These are phyloP conservation scores for Rhodotorula taiwanensis DNA, from an alignment of 768 basidiomycete species.

Conservation along the genomic window DNA sequence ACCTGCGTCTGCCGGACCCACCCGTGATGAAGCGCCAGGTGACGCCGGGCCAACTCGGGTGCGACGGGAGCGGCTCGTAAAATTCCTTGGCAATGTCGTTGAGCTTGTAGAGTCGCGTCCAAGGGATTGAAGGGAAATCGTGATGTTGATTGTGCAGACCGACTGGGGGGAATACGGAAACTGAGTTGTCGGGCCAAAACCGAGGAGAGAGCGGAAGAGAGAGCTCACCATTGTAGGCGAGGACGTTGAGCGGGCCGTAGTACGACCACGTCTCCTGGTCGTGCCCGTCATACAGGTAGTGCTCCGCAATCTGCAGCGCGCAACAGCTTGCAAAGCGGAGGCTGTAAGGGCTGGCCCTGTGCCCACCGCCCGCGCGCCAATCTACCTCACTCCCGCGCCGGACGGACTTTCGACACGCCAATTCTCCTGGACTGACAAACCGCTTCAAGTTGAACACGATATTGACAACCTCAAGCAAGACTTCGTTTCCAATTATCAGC, in stretches of 20 bases:
- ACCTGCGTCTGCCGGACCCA: too few species aligned
- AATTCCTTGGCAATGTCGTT: constrained; percentile 80
- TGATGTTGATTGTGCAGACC: constrained; percentile 99
- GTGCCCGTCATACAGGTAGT: constrained; percentile 81
- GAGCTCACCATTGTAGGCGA: constrained; percentile 81
- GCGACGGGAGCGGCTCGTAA: constrained; percentile 78
- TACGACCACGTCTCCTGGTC: constrained; percentile 95
- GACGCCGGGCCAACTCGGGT: constrained; percentile 91
- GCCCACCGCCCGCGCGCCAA: too few species aligned
- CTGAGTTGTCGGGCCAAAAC: constrained; percentile 3
- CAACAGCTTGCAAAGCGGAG: too few species aligned
- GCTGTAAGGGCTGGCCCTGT: too few species aligned
- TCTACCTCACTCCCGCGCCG: too few species aligned
- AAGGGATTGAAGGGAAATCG: constrained; percentile 92
- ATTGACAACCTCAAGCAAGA: too few species aligned
- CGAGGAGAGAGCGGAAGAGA: background rate
- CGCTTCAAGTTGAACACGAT: too few species aligned
- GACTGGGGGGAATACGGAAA: constrained; percentile 43
- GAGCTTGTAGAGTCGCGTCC: constrained; percentile 84
- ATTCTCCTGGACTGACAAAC: too few species aligned
- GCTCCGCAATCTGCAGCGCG: constrained; percentile 67
- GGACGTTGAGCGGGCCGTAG: constrained; percentile 79
- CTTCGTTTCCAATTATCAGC: too few species aligned
- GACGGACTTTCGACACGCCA: too few species aligned
- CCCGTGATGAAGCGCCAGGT: constrained; percentile 81